Percentiles rank a stretch among this genome's conserved stretches.
These are phyloP conservation scores for Aspergillus cavernicola DNA, from an alignment of 495 filamentous ascomycete species.

Conservation along the genomic window DNA sequence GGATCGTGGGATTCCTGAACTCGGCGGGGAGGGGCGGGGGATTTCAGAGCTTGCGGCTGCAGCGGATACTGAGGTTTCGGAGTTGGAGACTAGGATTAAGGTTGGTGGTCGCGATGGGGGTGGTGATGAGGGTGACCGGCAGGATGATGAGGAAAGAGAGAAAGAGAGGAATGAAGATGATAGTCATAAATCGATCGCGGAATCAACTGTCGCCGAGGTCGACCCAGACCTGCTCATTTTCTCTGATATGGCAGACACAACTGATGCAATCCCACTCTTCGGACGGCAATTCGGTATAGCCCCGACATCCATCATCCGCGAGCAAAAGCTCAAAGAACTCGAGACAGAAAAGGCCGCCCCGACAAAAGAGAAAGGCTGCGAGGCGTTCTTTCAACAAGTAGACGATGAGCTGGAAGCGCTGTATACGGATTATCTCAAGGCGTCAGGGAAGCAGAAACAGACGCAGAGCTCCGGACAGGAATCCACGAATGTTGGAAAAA, in stretches of 20 bases:
- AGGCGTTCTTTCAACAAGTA: conserved; percentile 1
- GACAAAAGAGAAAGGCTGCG: not conserved
- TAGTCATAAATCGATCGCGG: not conserved
- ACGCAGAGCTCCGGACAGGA: too few species aligned
- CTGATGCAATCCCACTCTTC: conserved; percentile 6
- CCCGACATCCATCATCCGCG: conserved; percentile 7
- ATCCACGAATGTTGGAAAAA: not conserved
- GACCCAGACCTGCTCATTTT: conserved; percentile 7
- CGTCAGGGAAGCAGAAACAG: not conserved
- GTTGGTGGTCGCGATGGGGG: not conserved
- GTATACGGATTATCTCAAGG: not conserved
- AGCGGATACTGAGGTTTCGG: not conserved
- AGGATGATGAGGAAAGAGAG: not conserved
- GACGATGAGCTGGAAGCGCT: conserved; percentile 5
- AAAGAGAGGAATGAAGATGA: not conserved
- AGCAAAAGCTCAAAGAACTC: not conserved
- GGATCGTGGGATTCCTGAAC: too few species aligned
- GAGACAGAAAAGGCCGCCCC: not conserved
- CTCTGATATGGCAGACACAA: not conserved
- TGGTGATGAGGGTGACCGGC: not conserved
- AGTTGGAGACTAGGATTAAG: not conserved
- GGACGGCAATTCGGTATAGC: conserved; percentile 12
- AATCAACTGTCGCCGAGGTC: not conserved
- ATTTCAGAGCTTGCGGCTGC: not conserved
- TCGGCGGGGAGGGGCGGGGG: too few species aligned